Percentiles rank a stretch among this genome's conserved stretches.
Conservation (phyloP, 345 rosid genomes). For the Eucalyptus shirleyi region DNA sequence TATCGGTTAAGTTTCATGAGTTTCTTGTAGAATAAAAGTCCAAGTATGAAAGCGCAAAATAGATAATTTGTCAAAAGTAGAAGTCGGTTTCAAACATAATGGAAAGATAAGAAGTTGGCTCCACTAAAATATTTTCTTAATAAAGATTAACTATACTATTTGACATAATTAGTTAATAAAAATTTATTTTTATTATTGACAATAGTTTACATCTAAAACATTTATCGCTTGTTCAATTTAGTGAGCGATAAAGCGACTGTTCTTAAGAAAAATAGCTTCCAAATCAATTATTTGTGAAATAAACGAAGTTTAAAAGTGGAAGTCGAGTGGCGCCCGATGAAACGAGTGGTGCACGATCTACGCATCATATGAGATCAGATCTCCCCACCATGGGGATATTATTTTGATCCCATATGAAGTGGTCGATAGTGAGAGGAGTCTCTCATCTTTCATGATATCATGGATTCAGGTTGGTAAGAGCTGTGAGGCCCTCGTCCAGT, state of each 20-base stretch:
- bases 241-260: not conserved
- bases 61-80: not conserved
- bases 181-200: not conserved
- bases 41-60: not conserved
- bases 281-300: not conserved
- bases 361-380: not conserved
- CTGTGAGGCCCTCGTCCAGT: too few species aligned
- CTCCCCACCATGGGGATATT: not conserved
- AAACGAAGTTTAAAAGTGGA: not conserved
- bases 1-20: too few species aligned
- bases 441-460: not conserved
- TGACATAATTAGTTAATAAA: too few species aligned
- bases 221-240: not conserved
- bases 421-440: not conserved
- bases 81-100: too few species aligned
- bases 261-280: not conserved
- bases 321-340: not conserved
- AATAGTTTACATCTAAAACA: not conserved
- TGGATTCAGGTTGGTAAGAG: fast-evolving
- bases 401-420: not conserved
- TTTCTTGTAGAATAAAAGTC: not conserved
- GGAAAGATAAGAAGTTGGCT: too few species aligned
- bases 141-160: too few species aligned
- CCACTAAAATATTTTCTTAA: too few species aligned
- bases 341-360: not conserved